phyloP scores from a whole-genome alignment of 2,329 filamentous ascomycete species.

The Cladophialophora carrionii region DNA sequence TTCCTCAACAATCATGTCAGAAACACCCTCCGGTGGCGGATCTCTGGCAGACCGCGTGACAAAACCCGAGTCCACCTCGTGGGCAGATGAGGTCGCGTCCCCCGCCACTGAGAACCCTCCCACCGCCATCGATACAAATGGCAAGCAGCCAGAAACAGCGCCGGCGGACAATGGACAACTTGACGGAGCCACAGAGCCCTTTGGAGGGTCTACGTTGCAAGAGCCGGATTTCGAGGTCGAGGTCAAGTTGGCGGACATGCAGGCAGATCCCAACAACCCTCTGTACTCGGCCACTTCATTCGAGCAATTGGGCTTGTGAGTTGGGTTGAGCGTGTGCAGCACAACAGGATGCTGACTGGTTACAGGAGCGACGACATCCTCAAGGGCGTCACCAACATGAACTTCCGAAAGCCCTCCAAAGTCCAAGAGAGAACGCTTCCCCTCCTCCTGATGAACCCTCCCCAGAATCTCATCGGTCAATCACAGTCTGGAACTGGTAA shows the following conservation, averaged over 20 bases:
- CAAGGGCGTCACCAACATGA: slow-evolving; percentile 76
- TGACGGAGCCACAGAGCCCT: slow-evolving; percentile 47
- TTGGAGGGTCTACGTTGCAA: slow-evolving; percentile 58
- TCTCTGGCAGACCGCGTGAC: slow-evolving; percentile 56
- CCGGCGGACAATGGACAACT: slow-evolving; percentile 39
- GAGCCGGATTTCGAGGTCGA: slow-evolving; percentile 87
- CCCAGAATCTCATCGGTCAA: slow-evolving; percentile 92
- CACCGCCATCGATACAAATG: slow-evolving; percentile 19
- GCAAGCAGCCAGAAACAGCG: slow-evolving; percentile 5
- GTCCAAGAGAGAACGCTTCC: slow-evolving; percentile 95
- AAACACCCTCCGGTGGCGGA: slow-evolving; percentile 42
- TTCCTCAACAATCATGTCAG: slow-evolving; percentile 44
- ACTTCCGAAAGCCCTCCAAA: slow-evolving; percentile 94
- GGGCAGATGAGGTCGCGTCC: slow-evolving; percentile 49
- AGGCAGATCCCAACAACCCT: slow-evolving; percentile 82
- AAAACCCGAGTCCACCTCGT: slow-evolving; percentile 47
- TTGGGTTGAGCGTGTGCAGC: slow-evolving; percentile 32
- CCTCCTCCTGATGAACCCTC: slow-evolving; percentile 82
- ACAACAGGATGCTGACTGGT: slow-evolving; percentile 7
- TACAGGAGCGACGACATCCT: slow-evolving; percentile 58
- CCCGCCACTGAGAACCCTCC: slow-evolving; percentile 37
- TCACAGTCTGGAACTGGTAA: slow-evolving; percentile 99
- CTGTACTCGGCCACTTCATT: slow-evolving; percentile 84
- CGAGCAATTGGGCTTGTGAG: slow-evolving; percentile 82
- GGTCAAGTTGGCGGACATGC: slow-evolving; percentile 87